Base-by-base conservation (phyloP, 331 rosid genomes). In the Saraca asoca region DNA sequence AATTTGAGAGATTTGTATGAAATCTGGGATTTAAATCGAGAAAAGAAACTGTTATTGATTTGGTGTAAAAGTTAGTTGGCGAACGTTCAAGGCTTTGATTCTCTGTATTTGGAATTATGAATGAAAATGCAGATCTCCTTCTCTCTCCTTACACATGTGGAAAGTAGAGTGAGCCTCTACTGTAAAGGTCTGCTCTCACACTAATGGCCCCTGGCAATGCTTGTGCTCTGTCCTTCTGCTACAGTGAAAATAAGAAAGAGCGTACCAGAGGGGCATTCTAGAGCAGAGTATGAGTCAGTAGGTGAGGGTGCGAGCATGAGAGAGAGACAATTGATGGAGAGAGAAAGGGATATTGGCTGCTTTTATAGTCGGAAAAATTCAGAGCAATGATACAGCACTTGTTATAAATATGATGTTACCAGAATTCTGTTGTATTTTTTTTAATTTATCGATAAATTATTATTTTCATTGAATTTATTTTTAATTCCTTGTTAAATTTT, bases 351-450 rank as follows among this genome's bases (percentile, higher is more conserved):
- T 3, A 24, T 66, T 17, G 35, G 44, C 68, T 68, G 0, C 44
- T 64, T 87, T 80, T 89, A 89, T 89, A 87, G 87, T 89, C 83
- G 51, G 69, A 34, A n/a, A n/a, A n/a, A n/a, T n/a, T n/a, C n/a
- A n/a, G n/a, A n/a, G n/a, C n/a, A n/a, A n/a, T n/a, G n/a, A n/a
- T n/a, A n/a, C n/a, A n/a, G n/a, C n/a, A n/a, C n/a, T n/a, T n/a
- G n/a, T n/a, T n/a, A n/a, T n/a, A n/a, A n/a, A n/a, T n/a, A n/a
- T n/a, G n/a, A n/a, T n/a, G n/a, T n/a, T n/a, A n/a, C 63, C 62
- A 34, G 35, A 15, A 15, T 34, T 41, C 58, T 71, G 17, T 58
- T 71, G 46, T n/a, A 44, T 57, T 43, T 68, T 63, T 9, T 13
- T 55, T 17, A 7, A 5, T 20, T 2, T 9, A 6, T 0, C n/a